A percentile compares a stretch with the other conserved stretches of the same genome.
Conservation (phyloP, 176 grass and related monocot genomes). For the Cenchrus purpureus region DNA sequence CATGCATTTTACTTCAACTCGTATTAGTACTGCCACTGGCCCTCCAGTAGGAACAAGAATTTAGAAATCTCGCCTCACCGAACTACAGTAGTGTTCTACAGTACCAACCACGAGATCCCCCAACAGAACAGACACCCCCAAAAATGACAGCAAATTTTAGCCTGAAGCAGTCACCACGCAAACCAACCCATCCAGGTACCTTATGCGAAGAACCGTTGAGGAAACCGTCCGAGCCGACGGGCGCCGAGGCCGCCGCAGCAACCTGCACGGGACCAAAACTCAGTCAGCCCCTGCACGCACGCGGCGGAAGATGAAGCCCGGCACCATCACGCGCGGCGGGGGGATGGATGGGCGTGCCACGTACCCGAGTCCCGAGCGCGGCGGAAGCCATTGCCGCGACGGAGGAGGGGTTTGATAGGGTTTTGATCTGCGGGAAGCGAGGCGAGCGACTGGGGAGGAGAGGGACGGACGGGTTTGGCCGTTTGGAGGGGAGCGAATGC, state of each 20-base stretch:
- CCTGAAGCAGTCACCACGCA: background rate
- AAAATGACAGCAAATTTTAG: background rate
- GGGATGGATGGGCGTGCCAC: background rate
- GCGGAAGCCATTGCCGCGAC: slow-evolving; percentile 35
- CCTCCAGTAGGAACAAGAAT: background rate
- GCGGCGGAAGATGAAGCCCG: no score
- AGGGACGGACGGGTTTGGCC: background rate
- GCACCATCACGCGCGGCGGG: no score
- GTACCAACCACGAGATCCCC: slow-evolving; percentile 13
- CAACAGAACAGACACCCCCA: background rate
- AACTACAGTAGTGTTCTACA: slow-evolving; percentile 7
- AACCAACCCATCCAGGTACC: background rate
- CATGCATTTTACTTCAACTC: background rate
- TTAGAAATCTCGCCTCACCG: background rate
- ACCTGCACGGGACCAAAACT: slow-evolving; percentile 27
- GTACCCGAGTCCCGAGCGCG: slow-evolving; percentile 47
- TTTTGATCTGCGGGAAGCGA: slow-evolving; percentile 35
- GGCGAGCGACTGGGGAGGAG: slow-evolving; percentile 24
- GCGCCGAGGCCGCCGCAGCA: background rate
- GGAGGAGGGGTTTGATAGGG: slow-evolving; percentile 39
- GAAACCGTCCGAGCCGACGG: slow-evolving; percentile 22
- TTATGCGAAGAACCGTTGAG: slow-evolving; percentile 29
- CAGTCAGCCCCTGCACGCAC: background rate
- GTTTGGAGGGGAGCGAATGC: background rate
- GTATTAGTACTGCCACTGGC: background rate